phyloP scores from a whole-genome alignment of 2,329 filamentous ascomycete genomes.

The Trichoderma atrobrunneum region DNA sequence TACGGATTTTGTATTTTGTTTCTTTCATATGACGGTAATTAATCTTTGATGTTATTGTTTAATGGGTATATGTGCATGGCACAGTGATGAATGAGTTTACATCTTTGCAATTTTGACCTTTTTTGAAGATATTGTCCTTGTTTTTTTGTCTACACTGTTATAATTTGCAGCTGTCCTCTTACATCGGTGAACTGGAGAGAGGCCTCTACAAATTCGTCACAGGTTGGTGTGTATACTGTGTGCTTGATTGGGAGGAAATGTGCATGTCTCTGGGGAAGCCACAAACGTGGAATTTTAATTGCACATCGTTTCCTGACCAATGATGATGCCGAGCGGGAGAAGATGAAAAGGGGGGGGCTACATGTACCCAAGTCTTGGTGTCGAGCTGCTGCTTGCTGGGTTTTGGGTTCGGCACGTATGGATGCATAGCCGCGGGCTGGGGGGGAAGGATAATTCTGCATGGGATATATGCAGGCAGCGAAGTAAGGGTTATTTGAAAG shows the following conservation, averaged over 20 bases:
- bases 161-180: background rate
- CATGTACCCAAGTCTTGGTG: background rate
- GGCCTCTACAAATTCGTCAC: too few species aligned
- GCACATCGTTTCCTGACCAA: background rate
- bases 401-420: background rate
- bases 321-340: background rate
- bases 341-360: background rate
- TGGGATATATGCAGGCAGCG: background rate
- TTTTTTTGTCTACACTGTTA: background rate
- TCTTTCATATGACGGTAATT: background rate
- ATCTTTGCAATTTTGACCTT: background rate
- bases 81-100: background rate
- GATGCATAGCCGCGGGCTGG: background rate
- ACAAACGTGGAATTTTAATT: background rate
- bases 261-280: background rate
- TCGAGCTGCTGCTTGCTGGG: background rate
- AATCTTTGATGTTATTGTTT: background rate
- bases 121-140: accelerated
- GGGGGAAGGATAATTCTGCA: background rate
- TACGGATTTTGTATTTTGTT: background rate
- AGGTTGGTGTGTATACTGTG: too few species aligned
- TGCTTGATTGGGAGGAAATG: background rate
- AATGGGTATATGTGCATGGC: background rate
- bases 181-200: background rate
- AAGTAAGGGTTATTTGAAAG: background rate